Evolutionary conservation across 805 yeast genomes (phyloP).

Genomic region (Cyberlindnera meyerae): DNA sequence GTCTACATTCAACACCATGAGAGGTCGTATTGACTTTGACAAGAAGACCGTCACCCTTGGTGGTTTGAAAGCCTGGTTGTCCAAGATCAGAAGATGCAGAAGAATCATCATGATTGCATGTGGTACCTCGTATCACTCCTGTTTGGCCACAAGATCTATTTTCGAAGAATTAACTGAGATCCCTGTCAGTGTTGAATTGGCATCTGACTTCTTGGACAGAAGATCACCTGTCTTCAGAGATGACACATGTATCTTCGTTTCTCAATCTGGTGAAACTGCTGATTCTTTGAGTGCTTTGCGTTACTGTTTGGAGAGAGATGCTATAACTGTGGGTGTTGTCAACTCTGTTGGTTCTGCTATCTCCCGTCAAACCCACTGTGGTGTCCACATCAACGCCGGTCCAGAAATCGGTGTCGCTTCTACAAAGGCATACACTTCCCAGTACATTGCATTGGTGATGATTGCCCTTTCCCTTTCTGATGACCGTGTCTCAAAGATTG

Average conservation of each 20-base stretch:
- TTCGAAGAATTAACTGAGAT: conserved; percentile 96
- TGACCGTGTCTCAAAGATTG: conserved; percentile 72
- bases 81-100: conserved; percentile 89
- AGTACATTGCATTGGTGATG: conserved; percentile 95
- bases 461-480: conserved; percentile 92
- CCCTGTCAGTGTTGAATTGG: conserved; percentile 88
- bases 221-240: conserved; percentile 96
- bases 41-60: conserved; percentile 75
- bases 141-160: conserved; percentile 93
- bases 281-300: conserved; percentile 93
- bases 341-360: conserved; percentile 96
- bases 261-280: conserved; percentile 99
- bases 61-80: conserved; percentile 79
- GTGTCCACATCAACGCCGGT: conserved; percentile 99
- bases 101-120: conserved; percentile 98
- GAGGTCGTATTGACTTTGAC: conserved; percentile 96
- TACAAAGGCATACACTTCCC: conserved; percentile 98
- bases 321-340: conserved; percentile 94
- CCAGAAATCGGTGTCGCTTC: conserved; percentile 99
- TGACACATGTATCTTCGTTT: conserved; percentile 94
- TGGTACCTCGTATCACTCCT: conserved; percentile 98
- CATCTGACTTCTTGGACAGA: conserved; percentile 93
- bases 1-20: conserved; percentile 96
- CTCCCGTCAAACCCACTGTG: conserved; percentile 96
- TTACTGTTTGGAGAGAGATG: conserved; percentile 95